phyloP scores from a whole-genome alignment of 1,284 basidiomycete genomes.

The Sporisorium scitamineum region DNA sequence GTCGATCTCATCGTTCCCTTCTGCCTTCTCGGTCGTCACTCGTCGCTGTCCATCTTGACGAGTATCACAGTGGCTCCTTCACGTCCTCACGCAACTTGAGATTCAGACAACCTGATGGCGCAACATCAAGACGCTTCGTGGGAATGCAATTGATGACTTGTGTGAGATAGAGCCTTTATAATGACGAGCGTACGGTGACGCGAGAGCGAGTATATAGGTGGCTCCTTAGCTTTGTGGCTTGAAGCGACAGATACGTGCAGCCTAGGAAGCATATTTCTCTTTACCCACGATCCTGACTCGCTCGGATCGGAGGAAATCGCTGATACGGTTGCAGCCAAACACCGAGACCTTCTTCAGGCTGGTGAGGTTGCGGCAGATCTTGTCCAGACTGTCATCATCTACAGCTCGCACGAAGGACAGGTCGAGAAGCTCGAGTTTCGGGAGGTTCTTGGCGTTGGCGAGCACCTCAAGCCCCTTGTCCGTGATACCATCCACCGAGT shows the following conservation, averaged over 20 bases:
- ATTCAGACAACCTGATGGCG: no score
- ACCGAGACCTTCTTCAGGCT: constrained; percentile 63
- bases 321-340: constrained; percentile 68
- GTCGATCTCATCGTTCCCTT: no score
- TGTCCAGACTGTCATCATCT: constrained; percentile 85
- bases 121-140: not conserved
- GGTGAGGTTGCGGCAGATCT: constrained; percentile 72
- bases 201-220: no score
- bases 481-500: constrained; percentile 79
- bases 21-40: no score
- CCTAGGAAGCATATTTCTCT: constrained; percentile 48
- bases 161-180: no score
- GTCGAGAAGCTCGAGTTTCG: constrained; percentile 76
- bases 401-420: constrained; percentile 87
- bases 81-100: no score
- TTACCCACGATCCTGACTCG: constrained; percentile 62
- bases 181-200: no score
- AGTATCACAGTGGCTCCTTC: no score
- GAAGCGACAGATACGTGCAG: no score
- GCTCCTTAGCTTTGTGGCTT: no score
- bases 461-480: constrained; percentile 75
- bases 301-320: constrained; percentile 52
- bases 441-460: constrained; percentile 46
- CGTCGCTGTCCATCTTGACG: no score
- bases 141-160: not conserved